A percentile compares a stretch with the other conserved stretches of the same genome.
Evolutionary conservation across 2,329 filamentous ascomycete species (phyloP).

Genomic region (Phoma sp.): DNA sequence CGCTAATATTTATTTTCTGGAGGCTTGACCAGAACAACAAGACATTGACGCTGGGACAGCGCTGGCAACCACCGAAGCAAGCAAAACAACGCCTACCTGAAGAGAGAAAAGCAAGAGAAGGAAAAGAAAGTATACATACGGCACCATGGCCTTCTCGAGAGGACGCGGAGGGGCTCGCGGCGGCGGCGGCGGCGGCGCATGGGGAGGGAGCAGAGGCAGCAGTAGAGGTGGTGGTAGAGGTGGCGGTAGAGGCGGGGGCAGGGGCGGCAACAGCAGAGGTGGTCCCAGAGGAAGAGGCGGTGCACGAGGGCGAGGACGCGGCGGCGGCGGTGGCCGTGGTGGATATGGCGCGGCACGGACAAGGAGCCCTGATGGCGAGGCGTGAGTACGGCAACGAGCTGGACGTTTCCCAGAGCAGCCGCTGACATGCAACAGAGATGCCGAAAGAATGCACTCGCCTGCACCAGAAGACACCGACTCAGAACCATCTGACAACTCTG

Average conservation of each 20-base stretch:
- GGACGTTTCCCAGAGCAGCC: neutral
- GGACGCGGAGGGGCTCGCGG: constrained; percentile 10
- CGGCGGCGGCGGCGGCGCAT: constrained; percentile 11
- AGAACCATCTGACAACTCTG: constrained; percentile 34
- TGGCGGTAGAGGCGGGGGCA: constrained; percentile 16
- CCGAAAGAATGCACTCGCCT: constrained; percentile 26
- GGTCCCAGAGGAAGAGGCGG: constrained; percentile 23
- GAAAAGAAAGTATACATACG: neutral
- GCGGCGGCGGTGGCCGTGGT: constrained; percentile 36
- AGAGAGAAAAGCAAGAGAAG: neutral
- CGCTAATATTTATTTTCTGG: constrained; percentile 21
- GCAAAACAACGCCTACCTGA: neutral
- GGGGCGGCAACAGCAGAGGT: constrained; percentile 25
- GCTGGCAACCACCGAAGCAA: too few relatives aligned
- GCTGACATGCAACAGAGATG: constrained; percentile 26
- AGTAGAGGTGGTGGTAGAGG: constrained; percentile 30
- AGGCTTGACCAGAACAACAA: neutral
- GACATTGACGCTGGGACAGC: neutral
- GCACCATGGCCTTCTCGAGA: constrained; percentile 28
- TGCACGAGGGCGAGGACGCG: constrained; percentile 35
- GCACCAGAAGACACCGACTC: constrained; percentile 29
- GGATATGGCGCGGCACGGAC: constrained; percentile 38
- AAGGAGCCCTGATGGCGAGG: constrained; percentile 37
- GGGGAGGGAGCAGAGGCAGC: constrained; percentile 28
- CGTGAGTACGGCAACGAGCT: constrained; percentile 33